Evolutionary conservation across 495 filamentous ascomycete genomes (phyloP).

Genomic region (Neurospora sublineolata): DNA sequence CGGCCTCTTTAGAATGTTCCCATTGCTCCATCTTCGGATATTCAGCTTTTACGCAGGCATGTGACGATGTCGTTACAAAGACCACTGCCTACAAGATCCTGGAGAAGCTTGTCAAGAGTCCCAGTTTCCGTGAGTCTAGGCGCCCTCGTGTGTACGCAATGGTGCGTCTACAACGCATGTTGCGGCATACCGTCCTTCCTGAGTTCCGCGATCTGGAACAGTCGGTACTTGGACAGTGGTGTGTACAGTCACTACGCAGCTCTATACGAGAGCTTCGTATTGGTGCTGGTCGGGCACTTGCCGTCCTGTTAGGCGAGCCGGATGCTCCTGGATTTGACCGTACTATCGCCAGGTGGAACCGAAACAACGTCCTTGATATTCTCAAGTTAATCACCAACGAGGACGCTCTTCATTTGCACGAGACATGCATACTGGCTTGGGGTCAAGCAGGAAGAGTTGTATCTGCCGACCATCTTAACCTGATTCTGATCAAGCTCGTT

Average conservation of each 20-base stretch:
- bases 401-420: slow-evolving; percentile 51
- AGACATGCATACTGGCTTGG: slow-evolving; percentile 77
- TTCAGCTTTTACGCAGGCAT: not conserved
- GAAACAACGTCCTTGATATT: slow-evolving; percentile 52
- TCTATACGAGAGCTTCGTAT: slow-evolving; percentile 78
- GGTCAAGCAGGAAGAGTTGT: slow-evolving; percentile 58
- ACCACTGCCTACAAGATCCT: slow-evolving; percentile 39
- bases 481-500: slow-evolving; percentile 70
- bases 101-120: slow-evolving; percentile 41
- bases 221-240: slow-evolving; percentile 64
- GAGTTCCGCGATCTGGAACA: slow-evolving; percentile 52
- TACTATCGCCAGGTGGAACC: slow-evolving; percentile 46
- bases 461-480: slow-evolving; percentile 65
- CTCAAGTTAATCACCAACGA: slow-evolving; percentile 59
- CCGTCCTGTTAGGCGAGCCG: slow-evolving; percentile 49
- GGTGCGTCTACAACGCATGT: slow-evolving; percentile 53
- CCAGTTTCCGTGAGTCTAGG: slow-evolving; percentile 46
- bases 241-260: slow-evolving; percentile 66
- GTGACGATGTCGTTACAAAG: slow-evolving; percentile 4
- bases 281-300: slow-evolving; percentile 47
- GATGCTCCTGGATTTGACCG: slow-evolving; percentile 28
- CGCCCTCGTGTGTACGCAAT: slow-evolving; percentile 61
- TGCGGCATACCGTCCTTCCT: slow-evolving; percentile 47
- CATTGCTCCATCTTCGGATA: slow-evolving; percentile 8
- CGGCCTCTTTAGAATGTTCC: slow-evolving; percentile 8